phyloP scores from a whole-genome alignment of 305 asterid genomes.

The Plantago coronopus region DNA sequence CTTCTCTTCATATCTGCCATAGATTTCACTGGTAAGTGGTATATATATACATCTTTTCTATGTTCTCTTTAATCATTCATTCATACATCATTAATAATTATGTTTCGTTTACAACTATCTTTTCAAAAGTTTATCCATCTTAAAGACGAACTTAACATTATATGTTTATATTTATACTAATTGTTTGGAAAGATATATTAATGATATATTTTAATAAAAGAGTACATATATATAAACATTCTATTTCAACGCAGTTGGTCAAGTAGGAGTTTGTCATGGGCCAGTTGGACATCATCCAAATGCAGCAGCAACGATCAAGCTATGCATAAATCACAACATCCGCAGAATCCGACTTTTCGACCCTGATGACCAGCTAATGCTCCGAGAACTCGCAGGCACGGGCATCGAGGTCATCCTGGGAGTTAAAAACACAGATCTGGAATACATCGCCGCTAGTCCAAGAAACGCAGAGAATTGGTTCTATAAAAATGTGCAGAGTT shows the following conservation, averaged over 20 bases:
- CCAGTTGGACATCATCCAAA: too few relatives aligned
- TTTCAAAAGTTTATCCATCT: too few relatives aligned
- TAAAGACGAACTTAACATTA: too few relatives aligned
- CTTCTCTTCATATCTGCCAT: conserved; percentile 33
- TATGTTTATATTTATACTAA: too few relatives aligned
- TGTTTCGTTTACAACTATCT: not conserved
- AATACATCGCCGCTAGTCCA: conserved; percentile 35
- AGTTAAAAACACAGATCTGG: conserved; percentile 48
- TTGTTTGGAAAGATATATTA: too few relatives aligned
- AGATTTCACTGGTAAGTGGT: conserved; percentile 41
- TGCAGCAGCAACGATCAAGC: conserved; percentile 24
- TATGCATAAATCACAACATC: conserved; percentile 31
- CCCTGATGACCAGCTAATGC: conserved; percentile 27
- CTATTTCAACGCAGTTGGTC: conserved; percentile 31
- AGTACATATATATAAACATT: too few relatives aligned
- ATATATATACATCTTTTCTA: too few relatives aligned
- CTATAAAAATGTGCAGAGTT: conserved; percentile 36
- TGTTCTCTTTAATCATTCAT: too few relatives aligned
- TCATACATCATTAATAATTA: not conserved
- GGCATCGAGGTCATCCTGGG: conserved; percentile 51
- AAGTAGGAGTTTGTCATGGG: conserved; percentile 41
- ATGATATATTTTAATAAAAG: too few relatives aligned
- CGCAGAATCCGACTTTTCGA: conserved; percentile 39
- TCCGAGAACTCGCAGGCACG: conserved; percentile 43
- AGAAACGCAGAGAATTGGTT: conserved; percentile 52